phyloP scores from a whole-genome alignment of 169 alveolate species.

The Plasmodium inui region DNA sequence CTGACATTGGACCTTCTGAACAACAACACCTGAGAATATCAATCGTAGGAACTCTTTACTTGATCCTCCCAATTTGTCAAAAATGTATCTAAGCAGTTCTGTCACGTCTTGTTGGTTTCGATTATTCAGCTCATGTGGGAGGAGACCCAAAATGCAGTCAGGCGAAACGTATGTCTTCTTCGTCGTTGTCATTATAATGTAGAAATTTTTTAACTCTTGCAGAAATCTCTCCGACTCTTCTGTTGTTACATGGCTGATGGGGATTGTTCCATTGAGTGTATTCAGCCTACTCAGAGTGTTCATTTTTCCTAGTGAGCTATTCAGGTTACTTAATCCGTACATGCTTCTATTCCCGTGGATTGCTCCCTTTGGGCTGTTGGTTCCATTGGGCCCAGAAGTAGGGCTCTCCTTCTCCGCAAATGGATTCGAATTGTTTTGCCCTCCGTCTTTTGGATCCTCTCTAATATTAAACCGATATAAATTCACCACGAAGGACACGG shows the following conservation, averaged over 20 bases:
- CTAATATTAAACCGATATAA: constrained; percentile 7
- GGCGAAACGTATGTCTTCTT: constrained; percentile 77
- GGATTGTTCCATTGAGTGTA: not conserved
- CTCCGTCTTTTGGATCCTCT: not conserved
- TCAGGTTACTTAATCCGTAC: not conserved
- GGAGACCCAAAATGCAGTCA: constrained; percentile 62
- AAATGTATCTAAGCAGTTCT: constrained; percentile 79
- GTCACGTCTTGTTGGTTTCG: constrained; percentile 87
- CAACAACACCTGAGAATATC: constrained; percentile 85
- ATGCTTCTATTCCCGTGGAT: not conserved
- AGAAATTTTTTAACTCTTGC: constrained; percentile 58
- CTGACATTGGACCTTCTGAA: constrained; percentile 84
- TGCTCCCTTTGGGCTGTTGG: not conserved
- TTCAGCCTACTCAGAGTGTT: not conserved
- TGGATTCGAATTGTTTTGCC: not conserved
- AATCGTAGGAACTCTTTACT: constrained; percentile 78
- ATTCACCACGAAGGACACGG: constrained; percentile 82
- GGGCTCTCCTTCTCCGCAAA: not conserved
- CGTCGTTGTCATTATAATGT: constrained; percentile 77
- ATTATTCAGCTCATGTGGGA: constrained; percentile 78
- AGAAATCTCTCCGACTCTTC: constrained; percentile 5
- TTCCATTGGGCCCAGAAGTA: not conserved
- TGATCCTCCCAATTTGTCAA: constrained; percentile 82
- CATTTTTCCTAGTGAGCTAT: not conserved
- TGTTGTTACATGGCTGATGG: not conserved